A percentile compares a stretch with the other conserved stretches of the same genome.
phyloP scores from a whole-genome alignment of 768 basidiomycete genomes.

The Tricholoma sp. region DNA sequence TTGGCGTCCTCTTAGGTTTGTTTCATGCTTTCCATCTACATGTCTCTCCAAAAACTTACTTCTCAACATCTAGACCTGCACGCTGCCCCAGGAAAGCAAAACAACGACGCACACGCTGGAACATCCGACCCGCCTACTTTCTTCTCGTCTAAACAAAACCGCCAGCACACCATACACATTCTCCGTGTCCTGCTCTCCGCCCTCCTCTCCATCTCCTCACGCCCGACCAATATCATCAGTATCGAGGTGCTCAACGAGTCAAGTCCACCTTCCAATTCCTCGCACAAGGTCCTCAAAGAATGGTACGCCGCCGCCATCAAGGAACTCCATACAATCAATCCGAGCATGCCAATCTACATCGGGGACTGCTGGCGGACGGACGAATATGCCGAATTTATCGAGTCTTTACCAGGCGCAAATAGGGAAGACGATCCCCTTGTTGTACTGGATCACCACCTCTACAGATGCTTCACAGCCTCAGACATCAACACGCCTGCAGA shows the following conservation, averaged over 20 bases:
- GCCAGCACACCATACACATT: slow-evolving; percentile 41
- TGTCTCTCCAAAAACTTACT: neutral
- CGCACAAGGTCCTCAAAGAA: slow-evolving; percentile 32
- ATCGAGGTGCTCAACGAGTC: slow-evolving; percentile 61
- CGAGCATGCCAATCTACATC: slow-evolving; percentile 63
- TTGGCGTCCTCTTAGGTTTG: slow-evolving; percentile 74
- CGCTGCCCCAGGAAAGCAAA: slow-evolving; percentile 73
- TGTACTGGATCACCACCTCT: slow-evolving; percentile 78
- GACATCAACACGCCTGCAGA: slow-evolving; percentile 52
- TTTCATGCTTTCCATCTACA: neutral
- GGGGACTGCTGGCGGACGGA: slow-evolving; percentile 73
- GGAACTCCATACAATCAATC: slow-evolving; percentile 44
- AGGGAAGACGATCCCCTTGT: slow-evolving; percentile 28
- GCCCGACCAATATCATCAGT: slow-evolving; percentile 49
- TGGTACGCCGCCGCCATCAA: slow-evolving; percentile 63
- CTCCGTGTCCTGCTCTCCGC: no score
- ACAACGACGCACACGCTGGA: slow-evolving; percentile 61
- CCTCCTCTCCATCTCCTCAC: slow-evolving; percentile 28
- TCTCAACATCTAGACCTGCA: slow-evolving; percentile 49
- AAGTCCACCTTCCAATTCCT: slow-evolving; percentile 40
- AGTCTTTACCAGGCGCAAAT: slow-evolving; percentile 15
- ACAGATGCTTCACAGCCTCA: slow-evolving; percentile 66
- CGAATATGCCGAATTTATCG: slow-evolving; percentile 54
- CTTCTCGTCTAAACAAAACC: slow-evolving; percentile 40
- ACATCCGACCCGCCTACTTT: slow-evolving; percentile 49